Conservation (phyloP, 768 basidiomycete species). For the Leccinum barrowsii region DNA sequence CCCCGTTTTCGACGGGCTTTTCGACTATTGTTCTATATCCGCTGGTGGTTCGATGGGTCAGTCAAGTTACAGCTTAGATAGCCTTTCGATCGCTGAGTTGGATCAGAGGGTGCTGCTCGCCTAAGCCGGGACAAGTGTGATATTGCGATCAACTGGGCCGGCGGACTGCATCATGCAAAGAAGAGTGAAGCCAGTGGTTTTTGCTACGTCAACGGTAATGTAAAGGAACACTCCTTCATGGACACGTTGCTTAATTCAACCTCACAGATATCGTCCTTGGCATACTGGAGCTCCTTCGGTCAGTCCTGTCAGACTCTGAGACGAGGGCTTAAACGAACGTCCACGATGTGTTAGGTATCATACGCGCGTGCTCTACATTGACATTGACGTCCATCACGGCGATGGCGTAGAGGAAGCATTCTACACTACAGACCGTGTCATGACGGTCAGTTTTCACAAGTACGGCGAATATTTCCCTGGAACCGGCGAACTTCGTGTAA, state of each 20-base stretch:
- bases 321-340: neutral
- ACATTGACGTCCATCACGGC: constrained; percentile 98
- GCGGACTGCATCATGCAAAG: constrained; percentile 97
- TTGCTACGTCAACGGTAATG: constrained; percentile 92
- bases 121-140: constrained; percentile 96
- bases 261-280: constrained; percentile 92
- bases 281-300: constrained; percentile 90
- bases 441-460: constrained; percentile 98
- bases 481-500: constrained; percentile 90
- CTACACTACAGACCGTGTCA: constrained; percentile 97
- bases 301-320: constrained; percentile 13
- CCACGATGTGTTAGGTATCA: constrained; percentile 62
- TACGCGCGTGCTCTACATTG: constrained; percentile 92
- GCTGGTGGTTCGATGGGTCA: constrained; percentile 99
- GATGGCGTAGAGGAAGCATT: constrained; percentile 99
- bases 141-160: constrained; percentile 99
- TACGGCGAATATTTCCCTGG: constrained; percentile 99
- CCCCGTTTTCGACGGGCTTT: constrained; percentile 96
- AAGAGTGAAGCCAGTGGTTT: constrained; percentile 99
- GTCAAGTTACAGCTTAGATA: constrained; percentile 21
- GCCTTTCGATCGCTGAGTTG: constrained; percentile 7
- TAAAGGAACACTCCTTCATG: neutral
- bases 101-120: constrained; percentile 90
- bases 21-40: constrained; percentile 98
- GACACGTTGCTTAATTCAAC: neutral